phyloP scores from a whole-genome alignment of 305 asterid genomes.

The Fraxinus dipetala region DNA sequence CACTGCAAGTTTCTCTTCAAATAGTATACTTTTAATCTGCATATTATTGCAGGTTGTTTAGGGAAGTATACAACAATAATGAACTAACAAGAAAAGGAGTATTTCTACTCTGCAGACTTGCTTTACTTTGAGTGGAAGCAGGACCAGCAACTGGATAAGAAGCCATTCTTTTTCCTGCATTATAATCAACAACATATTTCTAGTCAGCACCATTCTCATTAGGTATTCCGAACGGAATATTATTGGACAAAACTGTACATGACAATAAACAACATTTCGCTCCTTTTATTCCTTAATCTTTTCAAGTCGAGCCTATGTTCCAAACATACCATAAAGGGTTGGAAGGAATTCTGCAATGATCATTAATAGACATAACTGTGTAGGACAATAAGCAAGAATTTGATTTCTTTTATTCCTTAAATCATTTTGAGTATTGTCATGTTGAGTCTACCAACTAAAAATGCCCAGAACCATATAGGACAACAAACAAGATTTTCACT shows the following conservation, averaged over 20 bases:
- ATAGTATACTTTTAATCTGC: background rate
- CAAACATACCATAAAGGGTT: background rate
- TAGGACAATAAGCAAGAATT: background rate
- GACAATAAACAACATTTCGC: background rate
- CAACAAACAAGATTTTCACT: background rate
- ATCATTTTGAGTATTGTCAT: background rate
- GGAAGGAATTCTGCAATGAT: background rate
- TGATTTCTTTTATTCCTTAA: background rate
- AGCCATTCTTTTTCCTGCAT: slow-evolving; percentile 51
- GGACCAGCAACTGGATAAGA: slow-evolving; percentile 35
- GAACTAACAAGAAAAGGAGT: background rate
- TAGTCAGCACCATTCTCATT: background rate
- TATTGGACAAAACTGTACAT: background rate
- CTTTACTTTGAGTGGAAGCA: slow-evolving; percentile 34
- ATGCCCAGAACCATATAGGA: background rate
- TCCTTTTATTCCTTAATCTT: background rate
- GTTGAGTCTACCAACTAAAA: background rate
- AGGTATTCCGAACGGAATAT: background rate
- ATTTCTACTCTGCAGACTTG: slow-evolving; percentile 28
- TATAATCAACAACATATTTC: background rate
- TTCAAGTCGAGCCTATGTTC: background rate
- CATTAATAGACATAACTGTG: background rate
- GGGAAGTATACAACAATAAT: background rate
- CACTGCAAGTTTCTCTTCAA: background rate
- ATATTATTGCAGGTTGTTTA: background rate